Base-by-base conservation (phyloP, 2,329 filamentous ascomycete genomes). In the Aspergillus fumigatus region DNA sequence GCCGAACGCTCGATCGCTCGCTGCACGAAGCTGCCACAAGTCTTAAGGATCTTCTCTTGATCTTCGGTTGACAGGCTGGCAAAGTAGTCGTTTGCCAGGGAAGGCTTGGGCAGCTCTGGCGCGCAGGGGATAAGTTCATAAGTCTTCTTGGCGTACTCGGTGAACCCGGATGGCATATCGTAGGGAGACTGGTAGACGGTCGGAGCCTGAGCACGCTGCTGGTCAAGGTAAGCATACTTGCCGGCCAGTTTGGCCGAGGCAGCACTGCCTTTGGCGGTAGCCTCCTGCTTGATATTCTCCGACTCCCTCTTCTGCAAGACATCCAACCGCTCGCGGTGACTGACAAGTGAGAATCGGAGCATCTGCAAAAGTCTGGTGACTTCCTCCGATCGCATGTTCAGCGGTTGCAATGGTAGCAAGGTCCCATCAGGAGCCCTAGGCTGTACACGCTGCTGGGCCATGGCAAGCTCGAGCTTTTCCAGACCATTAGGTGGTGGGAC, bases 371-470 rank as follows among this genome's bases (percentile, higher is more conserved):
- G 59, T 40, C 73, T 72, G 29, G 69, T 74, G 59, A 77, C 74
- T 64, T 77, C 75, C 51, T 76, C 73, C 29, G 73, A 74, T 29
- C 73, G 67, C 73, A 76, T 77, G 58, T 77, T 75, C 50, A 77
- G 66, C 32, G 72, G 73, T 54, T 75, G 74, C 53, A 69, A 64
- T 14, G 72, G 68, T 26, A 75, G 61, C 52, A 74, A 56, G 50
- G 72, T 70, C 50, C 73, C 73, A 62, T 76, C 73, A 26, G 67
- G 61, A 25, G 73, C 70, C 55, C 71, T 67, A 14, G 72, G 70
- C 56, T 75, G 72, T 50, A 77, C 74, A 55, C 72, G 69, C 59
- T 75, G 75, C 60, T 77, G 74, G 53, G 73, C 72, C 74, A 77
- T 76, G 52, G 71, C 72, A n/a, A 75, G 66, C 56, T 73, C 74